phyloP scores from a whole-genome alignment of 75 land plant species.

The Cupressus sempervirens region DNA sequence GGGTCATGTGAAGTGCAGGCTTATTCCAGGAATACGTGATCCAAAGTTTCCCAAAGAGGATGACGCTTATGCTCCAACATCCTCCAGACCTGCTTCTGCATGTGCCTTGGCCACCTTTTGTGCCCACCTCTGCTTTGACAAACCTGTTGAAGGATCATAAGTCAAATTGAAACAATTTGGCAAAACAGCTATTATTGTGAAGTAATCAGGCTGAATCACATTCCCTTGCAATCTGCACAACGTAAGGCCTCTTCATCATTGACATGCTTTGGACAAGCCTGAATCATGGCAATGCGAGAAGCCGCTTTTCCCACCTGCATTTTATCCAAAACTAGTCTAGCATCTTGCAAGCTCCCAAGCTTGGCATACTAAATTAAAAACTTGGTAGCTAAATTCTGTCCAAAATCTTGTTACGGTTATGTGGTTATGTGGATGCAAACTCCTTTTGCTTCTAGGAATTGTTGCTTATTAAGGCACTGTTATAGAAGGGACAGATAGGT shows the following conservation, averaged over 20 bases:
- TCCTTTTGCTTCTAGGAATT: too few relatives aligned
- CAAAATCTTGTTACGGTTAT: neutral
- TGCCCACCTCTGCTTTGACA: too few relatives aligned
- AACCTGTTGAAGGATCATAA: too few relatives aligned
- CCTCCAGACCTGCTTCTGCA: too few relatives aligned
- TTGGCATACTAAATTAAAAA: slow-evolving; percentile 42
- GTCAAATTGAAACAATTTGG: slow-evolving; percentile 2
- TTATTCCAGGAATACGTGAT: too few relatives aligned
- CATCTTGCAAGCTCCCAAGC: slow-evolving; percentile 27
- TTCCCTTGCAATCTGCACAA: slow-evolving; percentile 26
- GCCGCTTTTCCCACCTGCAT: slow-evolving; percentile 28
- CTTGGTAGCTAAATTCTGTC: slow-evolving; percentile 15
- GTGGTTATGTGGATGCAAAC: too few relatives aligned
- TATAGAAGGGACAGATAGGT: too few relatives aligned
- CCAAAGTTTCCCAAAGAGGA: too few relatives aligned
- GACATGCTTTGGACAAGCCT: slow-evolving; percentile 33
- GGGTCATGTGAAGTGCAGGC: too few relatives aligned
- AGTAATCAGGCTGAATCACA: slow-evolving; percentile 25
- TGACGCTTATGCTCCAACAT: too few relatives aligned
- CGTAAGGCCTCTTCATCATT: slow-evolving; percentile 15
- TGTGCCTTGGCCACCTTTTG: too few relatives aligned
- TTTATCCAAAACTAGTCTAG: slow-evolving; percentile 29
- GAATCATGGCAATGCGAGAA: slow-evolving; percentile 44
- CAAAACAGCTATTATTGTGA: slow-evolving; percentile 21
- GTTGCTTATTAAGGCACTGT: too few relatives aligned